Percentiles rank a stretch among this genome's conserved stretches.
phyloP scores from a whole-genome alignment of 768 basidiomycete genomes.

The Tylopilus felleus region DNA sequence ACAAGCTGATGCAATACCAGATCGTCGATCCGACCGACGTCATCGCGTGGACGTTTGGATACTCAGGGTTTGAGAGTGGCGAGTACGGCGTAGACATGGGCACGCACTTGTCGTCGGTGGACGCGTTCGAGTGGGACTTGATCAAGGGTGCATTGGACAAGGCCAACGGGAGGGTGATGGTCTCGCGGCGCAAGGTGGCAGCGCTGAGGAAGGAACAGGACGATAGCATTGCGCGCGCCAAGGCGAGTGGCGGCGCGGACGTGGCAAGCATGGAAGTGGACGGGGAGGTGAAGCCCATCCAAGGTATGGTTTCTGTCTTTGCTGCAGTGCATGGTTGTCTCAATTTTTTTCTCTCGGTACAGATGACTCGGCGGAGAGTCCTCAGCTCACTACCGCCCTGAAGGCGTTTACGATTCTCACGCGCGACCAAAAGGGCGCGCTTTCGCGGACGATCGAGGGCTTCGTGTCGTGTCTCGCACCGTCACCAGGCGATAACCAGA shows the following conservation, averaged over 20 bases:
- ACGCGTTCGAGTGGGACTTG: constrained; percentile 80
- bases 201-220: constrained; percentile 86
- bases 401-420: constrained; percentile 75
- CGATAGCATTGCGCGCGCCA: constrained; percentile 72
- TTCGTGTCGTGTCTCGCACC: constrained; percentile 66
- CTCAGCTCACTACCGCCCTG: constrained; percentile 64
- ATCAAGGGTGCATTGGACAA: constrained; percentile 83
- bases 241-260: constrained; percentile 55
- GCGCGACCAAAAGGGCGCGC: constrained; percentile 69
- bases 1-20: constrained; percentile 98
- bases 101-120: constrained; percentile 37
- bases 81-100: constrained; percentile 30
- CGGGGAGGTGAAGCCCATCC: constrained; percentile 64
- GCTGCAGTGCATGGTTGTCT: background rate
- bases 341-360: constrained; percentile 3
- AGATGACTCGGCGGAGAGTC: constrained; percentile 58
- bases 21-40: constrained; percentile 94
- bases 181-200: constrained; percentile 70
- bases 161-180: constrained; percentile 82
- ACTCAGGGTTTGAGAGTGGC: constrained; percentile 39
- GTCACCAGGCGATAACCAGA: constrained; percentile 42
- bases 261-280: constrained; percentile 62
- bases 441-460: constrained; percentile 70
- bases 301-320: constrained; percentile 6
- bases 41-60: constrained; percentile 76